Evolutionary conservation across 345 rosid species (phyloP).

Genomic region (Kernera saxatilis): DNA sequence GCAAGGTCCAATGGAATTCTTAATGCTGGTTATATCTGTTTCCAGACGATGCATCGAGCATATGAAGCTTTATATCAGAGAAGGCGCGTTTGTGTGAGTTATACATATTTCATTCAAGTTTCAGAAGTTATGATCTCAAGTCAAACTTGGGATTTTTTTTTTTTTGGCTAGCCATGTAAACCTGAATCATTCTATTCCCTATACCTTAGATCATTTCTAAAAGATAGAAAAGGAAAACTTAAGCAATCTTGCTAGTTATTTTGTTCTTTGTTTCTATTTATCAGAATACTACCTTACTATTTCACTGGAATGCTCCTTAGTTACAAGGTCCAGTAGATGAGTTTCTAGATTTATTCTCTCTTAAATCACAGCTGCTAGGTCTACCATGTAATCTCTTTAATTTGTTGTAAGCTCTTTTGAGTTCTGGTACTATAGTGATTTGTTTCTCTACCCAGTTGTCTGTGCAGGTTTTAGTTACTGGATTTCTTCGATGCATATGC

Average conservation of each 20-base stretch:
- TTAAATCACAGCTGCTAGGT: background rate
- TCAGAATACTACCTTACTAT: background rate
- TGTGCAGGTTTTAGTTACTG: constrained; percentile 50
- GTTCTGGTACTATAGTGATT: background rate
- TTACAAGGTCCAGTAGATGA: background rate
- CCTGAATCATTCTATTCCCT: background rate
- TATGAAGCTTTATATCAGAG: constrained; percentile 52
- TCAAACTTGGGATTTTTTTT: background rate
- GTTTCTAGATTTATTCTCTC: background rate
- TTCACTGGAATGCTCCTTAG: background rate
- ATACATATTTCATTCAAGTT: constrained; percentile 10
- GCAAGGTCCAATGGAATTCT: constrained; percentile 96
- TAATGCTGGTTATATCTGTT: constrained; percentile 89
- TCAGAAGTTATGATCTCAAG: background rate
- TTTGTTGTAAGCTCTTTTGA: background rate
- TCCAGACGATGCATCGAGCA: constrained; percentile 72
- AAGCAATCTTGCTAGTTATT: background rate
- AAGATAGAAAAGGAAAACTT: background rate
- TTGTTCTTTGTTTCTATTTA: background rate
- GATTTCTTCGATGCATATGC: constrained; percentile 51
- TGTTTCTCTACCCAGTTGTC: constrained; percentile 43
- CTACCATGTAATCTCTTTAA: background rate
- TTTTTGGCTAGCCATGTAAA: background rate
- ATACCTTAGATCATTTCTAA: background rate
- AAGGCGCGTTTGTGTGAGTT: constrained; percentile 52